Evolutionary conservation across 768 basidiomycete species (phyloP).

Genomic region (Boletus rubropictus): DNA sequence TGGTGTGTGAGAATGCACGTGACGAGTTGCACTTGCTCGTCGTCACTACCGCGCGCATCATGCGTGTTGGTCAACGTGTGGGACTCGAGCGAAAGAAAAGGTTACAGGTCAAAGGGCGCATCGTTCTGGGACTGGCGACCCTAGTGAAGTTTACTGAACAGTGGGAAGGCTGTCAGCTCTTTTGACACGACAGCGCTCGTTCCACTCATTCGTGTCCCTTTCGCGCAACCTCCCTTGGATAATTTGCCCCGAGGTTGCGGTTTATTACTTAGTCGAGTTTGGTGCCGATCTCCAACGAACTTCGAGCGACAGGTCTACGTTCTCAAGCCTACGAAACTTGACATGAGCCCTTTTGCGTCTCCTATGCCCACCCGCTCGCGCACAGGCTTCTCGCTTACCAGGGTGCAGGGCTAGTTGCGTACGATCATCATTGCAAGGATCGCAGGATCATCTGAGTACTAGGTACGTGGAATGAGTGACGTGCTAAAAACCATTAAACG

Average conservation of each 20-base stretch:
- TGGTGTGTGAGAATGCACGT: constrained; percentile 10
- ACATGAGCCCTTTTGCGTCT: not conserved
- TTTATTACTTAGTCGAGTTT: not conserved
- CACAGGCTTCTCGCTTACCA: constrained; percentile 15
- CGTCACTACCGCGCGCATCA: constrained; percentile 16
- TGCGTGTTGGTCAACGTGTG: constrained; percentile 24
- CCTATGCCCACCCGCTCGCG: not conserved
- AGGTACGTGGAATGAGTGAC: constrained; percentile 23
- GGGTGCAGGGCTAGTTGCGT: constrained; percentile 16
- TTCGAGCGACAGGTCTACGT: not conserved
- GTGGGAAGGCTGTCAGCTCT: not conserved
- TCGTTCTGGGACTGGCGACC: too few species aligned
- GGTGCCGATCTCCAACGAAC: not conserved
- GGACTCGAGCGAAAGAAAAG: constrained; percentile 14
- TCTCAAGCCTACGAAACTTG: not conserved
- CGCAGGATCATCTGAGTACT: constrained; percentile 8
- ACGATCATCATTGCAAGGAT: constrained; percentile 8
- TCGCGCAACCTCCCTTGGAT: not conserved
- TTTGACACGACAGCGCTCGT: too few species aligned
- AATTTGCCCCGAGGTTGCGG: not conserved
- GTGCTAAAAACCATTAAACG: constrained; percentile 31
- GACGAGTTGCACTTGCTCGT: constrained; percentile 1
- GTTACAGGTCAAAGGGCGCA: not conserved
- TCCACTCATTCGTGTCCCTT: too few species aligned
- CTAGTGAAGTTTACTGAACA: too few species aligned